Conservation (phyloP, 2,329 filamentous ascomycete genomes). For the Pseudogymnoascus sp. region DNA sequence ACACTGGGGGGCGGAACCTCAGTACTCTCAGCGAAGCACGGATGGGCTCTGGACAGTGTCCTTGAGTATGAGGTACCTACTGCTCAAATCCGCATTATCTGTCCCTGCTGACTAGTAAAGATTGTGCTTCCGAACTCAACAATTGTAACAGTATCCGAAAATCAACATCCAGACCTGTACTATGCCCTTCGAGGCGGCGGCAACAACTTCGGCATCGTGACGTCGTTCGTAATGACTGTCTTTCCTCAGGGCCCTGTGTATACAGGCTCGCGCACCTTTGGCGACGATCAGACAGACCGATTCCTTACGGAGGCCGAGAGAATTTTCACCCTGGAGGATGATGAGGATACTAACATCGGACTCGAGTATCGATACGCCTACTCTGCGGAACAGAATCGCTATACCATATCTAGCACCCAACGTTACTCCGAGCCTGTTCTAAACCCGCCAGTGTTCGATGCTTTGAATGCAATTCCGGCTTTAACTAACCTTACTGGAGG, state of each 20-base stretch:
- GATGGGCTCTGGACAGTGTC: slow-evolving; percentile 23
- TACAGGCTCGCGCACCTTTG: not conserved
- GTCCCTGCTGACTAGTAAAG: not conserved
- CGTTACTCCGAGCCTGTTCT: slow-evolving; percentile 16
- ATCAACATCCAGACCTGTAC: slow-evolving; percentile 29
- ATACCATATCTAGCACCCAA: slow-evolving; percentile 16
- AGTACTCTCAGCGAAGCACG: slow-evolving; percentile 26
- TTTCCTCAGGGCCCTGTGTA: slow-evolving; percentile 14
- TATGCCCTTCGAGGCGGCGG: slow-evolving; percentile 22
- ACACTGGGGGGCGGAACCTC: slow-evolving; percentile 25
- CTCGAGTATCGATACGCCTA: slow-evolving; percentile 20
- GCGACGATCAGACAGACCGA: slow-evolving; percentile 1
- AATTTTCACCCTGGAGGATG: slow-evolving; percentile 14
- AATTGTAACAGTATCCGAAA: slow-evolving; percentile 20
- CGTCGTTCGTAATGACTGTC: slow-evolving; percentile 29
- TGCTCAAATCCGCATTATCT: not conserved
- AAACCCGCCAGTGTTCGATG: not conserved
- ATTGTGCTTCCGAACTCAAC: slow-evolving; percentile 9
- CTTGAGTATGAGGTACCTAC: slow-evolving; percentile 14
- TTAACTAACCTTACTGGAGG: not conserved
- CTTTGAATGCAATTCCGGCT: not conserved
- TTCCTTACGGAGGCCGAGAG: slow-evolving; percentile 12
- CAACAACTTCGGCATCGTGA: slow-evolving; percentile 33
- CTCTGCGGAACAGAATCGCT: slow-evolving; percentile 10
- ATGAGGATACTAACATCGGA: slow-evolving; percentile 16